Conservation (phyloP, 1,284 basidiomycete genomes). For the Apiotrichum siamense region DNA sequence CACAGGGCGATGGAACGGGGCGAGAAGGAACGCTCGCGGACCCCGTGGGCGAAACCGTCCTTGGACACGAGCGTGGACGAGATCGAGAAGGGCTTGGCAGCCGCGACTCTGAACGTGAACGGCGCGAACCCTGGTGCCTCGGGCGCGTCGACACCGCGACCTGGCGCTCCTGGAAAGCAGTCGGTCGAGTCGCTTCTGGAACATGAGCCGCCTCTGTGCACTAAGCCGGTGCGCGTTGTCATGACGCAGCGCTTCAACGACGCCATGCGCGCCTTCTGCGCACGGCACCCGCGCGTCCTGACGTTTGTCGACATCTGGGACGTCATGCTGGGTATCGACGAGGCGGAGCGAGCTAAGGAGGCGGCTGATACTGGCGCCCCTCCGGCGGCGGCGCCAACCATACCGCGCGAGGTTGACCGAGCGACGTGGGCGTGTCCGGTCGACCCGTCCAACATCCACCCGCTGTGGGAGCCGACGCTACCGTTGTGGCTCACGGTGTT, state of each 20-base stretch:
- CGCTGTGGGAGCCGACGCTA: slow-evolving; percentile 42
- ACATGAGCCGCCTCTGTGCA: slow-evolving; percentile 35
- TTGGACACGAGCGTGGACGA: not conserved
- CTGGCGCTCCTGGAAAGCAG: slow-evolving; percentile 13
- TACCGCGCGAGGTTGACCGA: slow-evolving; percentile 26
- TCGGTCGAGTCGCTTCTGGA: slow-evolving; percentile 25
- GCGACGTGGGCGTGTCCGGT: slow-evolving; percentile 36
- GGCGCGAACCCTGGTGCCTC: not conserved
- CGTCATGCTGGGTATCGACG: slow-evolving; percentile 21
- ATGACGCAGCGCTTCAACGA: slow-evolving; percentile 39
- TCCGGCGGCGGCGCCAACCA: not conserved
- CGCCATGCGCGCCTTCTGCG: slow-evolving; percentile 28
- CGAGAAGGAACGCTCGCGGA: slow-evolving; percentile 15
- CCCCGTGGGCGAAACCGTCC: slow-evolving; percentile 14
- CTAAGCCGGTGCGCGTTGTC: slow-evolving; percentile 30
- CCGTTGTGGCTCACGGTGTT: slow-evolving; percentile 39
- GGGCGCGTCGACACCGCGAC: not conserved
- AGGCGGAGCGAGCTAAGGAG: slow-evolving; percentile 9
- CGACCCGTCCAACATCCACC: slow-evolving; percentile 42
- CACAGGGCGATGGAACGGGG: slow-evolving; percentile 12
- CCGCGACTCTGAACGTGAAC: not conserved
- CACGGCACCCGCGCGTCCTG: slow-evolving; percentile 23
- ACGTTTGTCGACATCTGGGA: slow-evolving; percentile 35
- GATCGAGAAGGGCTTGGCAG: slow-evolving; percentile 3
- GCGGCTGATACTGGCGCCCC: not conserved